Percentiles rank a stretch among this genome's conserved stretches.
phyloP scores from a whole-genome alignment of 208 protist species.

The Crithidia bombi region DNA sequence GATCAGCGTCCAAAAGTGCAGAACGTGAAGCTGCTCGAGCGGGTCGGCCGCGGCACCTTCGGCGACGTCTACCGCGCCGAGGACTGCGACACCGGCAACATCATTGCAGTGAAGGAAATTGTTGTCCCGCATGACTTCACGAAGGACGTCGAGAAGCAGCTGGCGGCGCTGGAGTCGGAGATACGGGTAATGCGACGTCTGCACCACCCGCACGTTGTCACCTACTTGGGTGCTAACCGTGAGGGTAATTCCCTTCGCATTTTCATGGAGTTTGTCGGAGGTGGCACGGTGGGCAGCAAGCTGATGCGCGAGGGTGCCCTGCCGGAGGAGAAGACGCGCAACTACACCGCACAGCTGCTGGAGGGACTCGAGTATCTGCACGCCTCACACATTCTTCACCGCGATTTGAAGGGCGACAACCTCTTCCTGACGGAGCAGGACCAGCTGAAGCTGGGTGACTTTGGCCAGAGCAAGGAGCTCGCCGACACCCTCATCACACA shows the following conservation, averaged over 20 bases:
- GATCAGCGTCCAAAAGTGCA: slow-evolving; percentile 40
- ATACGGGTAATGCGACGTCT: slow-evolving; percentile 93
- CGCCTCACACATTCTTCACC: slow-evolving; percentile 80
- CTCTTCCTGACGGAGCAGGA: slow-evolving; percentile 82
- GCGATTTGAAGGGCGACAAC: slow-evolving; percentile 94
- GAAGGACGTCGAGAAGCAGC: slow-evolving; percentile 81
- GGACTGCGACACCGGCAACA: slow-evolving; percentile 74
- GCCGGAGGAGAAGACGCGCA: slow-evolving; percentile 61
- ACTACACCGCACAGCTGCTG: slow-evolving; percentile 88
- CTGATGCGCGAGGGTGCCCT: slow-evolving; percentile 70
- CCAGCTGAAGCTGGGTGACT: slow-evolving; percentile 89
- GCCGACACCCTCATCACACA: slow-evolving; percentile 83
- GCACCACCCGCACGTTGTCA: slow-evolving; percentile 90
- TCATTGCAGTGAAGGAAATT: slow-evolving; percentile 88
- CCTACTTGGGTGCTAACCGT: slow-evolving; percentile 81
- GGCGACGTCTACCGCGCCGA: slow-evolving; percentile 84
- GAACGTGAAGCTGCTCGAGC: slow-evolving; percentile 48
- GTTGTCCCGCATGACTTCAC: slow-evolving; percentile 80
- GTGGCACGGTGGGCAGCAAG: slow-evolving; percentile 77
- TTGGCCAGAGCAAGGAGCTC: slow-evolving; percentile 90
- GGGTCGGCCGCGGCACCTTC: slow-evolving; percentile 82
- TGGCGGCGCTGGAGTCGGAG: slow-evolving; percentile 85
- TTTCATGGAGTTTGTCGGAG: slow-evolving; percentile 92
- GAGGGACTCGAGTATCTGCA: slow-evolving; percentile 92
- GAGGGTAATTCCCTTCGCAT: slow-evolving; percentile 84